Conservation (phyloP, 1,139 yeast species). For the Sugiyamaella sp. region DNA sequence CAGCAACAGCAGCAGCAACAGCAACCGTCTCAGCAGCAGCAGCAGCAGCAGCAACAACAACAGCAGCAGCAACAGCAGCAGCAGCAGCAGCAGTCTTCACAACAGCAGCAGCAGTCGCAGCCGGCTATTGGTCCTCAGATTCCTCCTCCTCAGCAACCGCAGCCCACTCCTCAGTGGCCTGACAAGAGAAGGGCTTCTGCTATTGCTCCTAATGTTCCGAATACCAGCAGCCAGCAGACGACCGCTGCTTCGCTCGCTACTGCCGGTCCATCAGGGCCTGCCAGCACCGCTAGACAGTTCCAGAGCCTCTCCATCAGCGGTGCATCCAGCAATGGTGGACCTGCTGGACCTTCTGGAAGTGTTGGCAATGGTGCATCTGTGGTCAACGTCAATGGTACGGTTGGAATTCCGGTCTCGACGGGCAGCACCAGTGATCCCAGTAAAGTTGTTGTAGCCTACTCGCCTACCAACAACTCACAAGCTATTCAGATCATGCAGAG, state of each 20-base stretch:
- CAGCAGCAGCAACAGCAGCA: constrained; percentile 9
- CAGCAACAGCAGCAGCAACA: not conserved
- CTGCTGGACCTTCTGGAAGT: constrained; percentile 1
- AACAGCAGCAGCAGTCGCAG: constrained; percentile 2
- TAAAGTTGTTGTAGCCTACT: constrained; percentile 40
- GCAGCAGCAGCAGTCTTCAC: constrained; percentile 8
- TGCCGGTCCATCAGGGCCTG: constrained; percentile 15
- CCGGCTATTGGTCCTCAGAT: no score
- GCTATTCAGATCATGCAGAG: constrained; percentile 42
- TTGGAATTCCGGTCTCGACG: constrained; percentile 12
- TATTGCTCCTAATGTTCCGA: constrained; percentile 12
- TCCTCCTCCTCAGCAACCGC: constrained; percentile 23
- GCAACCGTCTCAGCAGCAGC: constrained; percentile 6
- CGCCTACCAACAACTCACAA: constrained; percentile 40
- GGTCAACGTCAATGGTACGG: constrained; percentile 9
- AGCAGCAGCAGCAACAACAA: constrained; percentile 8
- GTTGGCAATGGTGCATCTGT: constrained; percentile 8
- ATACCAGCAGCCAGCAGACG: not conserved
- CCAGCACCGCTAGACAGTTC: constrained; percentile 23
- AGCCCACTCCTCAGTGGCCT: constrained; percentile 20
- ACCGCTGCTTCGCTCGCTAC: constrained; percentile 17
- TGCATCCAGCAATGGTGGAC: constrained; percentile 13
- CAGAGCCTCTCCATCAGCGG: constrained; percentile 24
- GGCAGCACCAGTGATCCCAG: constrained; percentile 26
- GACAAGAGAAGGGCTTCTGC: constrained; percentile 21